A percentile compares a stretch with the other conserved stretches of the same genome.
These are phyloP conservation scores for Misopates orontium DNA, from an alignment of 257 asterid species.

Conservation along the genomic window DNA sequence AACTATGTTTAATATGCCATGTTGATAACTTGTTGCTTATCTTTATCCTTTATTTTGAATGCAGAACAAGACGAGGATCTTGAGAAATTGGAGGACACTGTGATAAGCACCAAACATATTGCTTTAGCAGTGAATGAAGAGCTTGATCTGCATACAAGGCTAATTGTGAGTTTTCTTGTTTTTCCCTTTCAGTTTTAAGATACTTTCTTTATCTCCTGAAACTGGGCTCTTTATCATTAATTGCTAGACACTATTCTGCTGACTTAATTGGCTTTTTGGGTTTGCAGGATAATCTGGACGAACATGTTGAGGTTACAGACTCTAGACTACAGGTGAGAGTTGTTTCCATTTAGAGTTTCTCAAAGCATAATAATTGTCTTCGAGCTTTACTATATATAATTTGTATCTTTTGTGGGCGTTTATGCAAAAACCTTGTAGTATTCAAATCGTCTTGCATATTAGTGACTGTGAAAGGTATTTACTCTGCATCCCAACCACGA, in stretches of 20 bases:
- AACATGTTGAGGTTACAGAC: conserved; percentile 81
- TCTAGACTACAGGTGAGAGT: conserved; percentile 68
- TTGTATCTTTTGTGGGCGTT: too few species aligned
- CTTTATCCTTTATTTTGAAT: conserved; percentile 10
- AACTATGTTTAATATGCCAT: conserved; percentile 17
- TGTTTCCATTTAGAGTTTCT: neutral
- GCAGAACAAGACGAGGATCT: conserved; percentile 97
- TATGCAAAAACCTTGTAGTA: too few species aligned
- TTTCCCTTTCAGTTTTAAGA: conserved; percentile 19
- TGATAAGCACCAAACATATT: conserved; percentile 89
- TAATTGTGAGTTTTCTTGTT: conserved; percentile 60
- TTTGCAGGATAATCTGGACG: conserved; percentile 73
- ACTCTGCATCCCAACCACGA: too few species aligned
- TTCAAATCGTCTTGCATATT: too few species aligned
- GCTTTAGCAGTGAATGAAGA: conserved; percentile 96
- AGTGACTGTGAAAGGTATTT: too few species aligned
- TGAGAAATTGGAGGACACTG: conserved; percentile 85
- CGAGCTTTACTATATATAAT: too few species aligned
- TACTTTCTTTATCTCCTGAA: conserved; percentile 2
- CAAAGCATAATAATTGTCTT: too few species aligned
- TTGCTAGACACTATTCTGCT: conserved; percentile 10
- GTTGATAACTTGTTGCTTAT: neutral
- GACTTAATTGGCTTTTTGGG: conserved; percentile 14
- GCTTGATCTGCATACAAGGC: conserved; percentile 83
- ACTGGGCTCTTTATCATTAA: neutral